Evolutionary conservation across 768 basidiomycete species (phyloP), one percentile per base, ranked within the genome.

Genomic region (Suillus occidentalis): DNA sequence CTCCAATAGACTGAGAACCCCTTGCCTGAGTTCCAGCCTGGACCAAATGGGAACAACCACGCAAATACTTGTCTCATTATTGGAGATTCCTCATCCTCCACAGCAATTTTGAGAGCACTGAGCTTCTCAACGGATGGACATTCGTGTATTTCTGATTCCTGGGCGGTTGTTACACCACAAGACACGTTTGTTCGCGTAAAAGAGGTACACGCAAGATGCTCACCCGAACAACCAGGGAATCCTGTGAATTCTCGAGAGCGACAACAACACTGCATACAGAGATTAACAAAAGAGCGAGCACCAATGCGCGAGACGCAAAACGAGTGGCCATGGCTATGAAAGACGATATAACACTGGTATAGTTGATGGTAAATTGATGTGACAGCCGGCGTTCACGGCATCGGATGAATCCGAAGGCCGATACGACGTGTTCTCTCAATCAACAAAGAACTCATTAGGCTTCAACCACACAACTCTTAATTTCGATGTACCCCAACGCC

Each of bases 31-130:
- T 95, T 95, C 89, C 89, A 92, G 8, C 87, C 94, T 65, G 93
- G 94, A 40, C 92, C 91, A 72, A 96, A 97, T 42, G 94, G 94
- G 73, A 97, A 97, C 64, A 95, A 78, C 80, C 85, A 86, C 6
- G 84, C 81, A 77, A 96, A 96, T 42, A 94, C 82, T 71, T 87
- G 85, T 63, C 90, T 89, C 87, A 95, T 86, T 56, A 92, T 74
- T 37, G 90, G 89, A 34, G 90, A 92, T 74, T 87, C 83, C 64
- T 82, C 76, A 50, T 81, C 86, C 68, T 90, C 89, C 36, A 91
- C 75, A 10, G 82, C 79, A 63, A 77, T 73, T 74, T 91, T 91
- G 62, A 94, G 79, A 61, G 80, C 76, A 71, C 83, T 83, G 61
- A 94, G 80, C 71, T 77, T 76, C 63, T 77, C 72, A 13, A 85